phyloP scores from a whole-genome alignment of 1,139 yeast genomes.

The Debaryomyces coudertii region DNA sequence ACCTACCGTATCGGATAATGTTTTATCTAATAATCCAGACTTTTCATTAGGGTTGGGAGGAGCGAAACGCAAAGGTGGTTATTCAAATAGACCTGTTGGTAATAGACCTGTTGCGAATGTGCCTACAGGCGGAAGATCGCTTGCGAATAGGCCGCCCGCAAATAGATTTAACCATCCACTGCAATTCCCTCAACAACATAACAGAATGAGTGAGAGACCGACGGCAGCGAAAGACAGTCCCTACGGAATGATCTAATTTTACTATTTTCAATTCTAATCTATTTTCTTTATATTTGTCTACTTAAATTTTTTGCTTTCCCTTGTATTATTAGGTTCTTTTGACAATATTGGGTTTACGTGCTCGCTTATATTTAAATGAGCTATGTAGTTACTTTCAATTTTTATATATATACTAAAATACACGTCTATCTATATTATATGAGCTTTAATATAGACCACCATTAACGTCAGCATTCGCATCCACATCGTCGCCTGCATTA shows the following conservation, averaged over 20 bases:
- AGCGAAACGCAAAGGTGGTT: conserved; percentile 22
- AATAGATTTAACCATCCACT: conserved; percentile 8
- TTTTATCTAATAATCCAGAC: conserved; percentile 56
- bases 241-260: conserved; percentile 13
- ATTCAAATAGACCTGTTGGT: conserved; percentile 4
- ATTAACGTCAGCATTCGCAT: neutral
- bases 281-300: neutral
- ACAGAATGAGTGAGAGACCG: conserved; percentile 5
- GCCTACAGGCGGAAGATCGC: conserved; percentile 17
- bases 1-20: conserved; percentile 50
- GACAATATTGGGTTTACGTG: neutral
- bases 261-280: neutral
- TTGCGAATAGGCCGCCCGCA: conserved; percentile 19
- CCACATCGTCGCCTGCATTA: neutral
- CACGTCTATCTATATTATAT: neutral
- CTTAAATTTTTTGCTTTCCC: neutral
- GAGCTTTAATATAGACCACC: neutral
- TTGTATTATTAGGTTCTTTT: conserved; percentile 1
- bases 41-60: conserved; percentile 42
- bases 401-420: neutral
- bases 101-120: conserved; percentile 3
- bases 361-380: neutral
- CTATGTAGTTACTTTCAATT: neutral
- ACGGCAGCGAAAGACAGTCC: conserved; percentile 14
- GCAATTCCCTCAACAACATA: neutral